Evolutionary conservation across 768 basidiomycete genomes (phyloP), one percentile per base, ranked within the genome.

Genomic region (Tulasnella sp.): DNA sequence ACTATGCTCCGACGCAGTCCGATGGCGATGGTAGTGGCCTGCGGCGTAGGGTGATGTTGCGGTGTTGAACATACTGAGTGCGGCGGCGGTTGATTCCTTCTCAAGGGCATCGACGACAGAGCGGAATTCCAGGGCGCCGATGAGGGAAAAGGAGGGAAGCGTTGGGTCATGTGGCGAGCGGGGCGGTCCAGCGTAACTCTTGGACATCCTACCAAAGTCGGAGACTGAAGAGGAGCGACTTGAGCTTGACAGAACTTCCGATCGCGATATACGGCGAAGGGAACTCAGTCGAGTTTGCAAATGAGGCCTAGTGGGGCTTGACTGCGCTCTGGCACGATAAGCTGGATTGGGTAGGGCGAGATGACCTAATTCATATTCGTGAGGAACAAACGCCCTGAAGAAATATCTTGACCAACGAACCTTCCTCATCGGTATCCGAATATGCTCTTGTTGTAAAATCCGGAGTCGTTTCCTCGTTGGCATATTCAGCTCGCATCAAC

Each of bases 81-180:
- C 89, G 0, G 89, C 86, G 0, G 88, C 88, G 2, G 90, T 89
- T 14, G 93, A 92, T 83, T 96, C 91, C 75, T 89, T 88, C 82
- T 92, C 91, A 34, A 99, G 88, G 0, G 93, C 92, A 16, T 93
- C 89, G 31, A 99, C 93, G 34, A 98, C 94, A 81, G 96, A 93
- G 24, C 96, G 90, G 86, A 99, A 99, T 86, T 99, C 98, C 69
- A 99, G 90, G 0, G 98, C 98, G 12, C 97, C 96, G 6, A 99
- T 90, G 1, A 99, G 90, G 3, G 97, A 98, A 83, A 96, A 96
- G 0, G 93, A 94, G 3, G 93, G 94, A 86, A 95, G 89, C 81
- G 91, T 90, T 14, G 86, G 85, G 76, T 34, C 42, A 73, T 24
- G 40, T 54, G 64, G 22, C 34, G 88, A 81, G 83, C 85, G 41